Base-by-base conservation (phyloP, 768 basidiomycete genomes). In the Crucibulum laeve region DNA sequence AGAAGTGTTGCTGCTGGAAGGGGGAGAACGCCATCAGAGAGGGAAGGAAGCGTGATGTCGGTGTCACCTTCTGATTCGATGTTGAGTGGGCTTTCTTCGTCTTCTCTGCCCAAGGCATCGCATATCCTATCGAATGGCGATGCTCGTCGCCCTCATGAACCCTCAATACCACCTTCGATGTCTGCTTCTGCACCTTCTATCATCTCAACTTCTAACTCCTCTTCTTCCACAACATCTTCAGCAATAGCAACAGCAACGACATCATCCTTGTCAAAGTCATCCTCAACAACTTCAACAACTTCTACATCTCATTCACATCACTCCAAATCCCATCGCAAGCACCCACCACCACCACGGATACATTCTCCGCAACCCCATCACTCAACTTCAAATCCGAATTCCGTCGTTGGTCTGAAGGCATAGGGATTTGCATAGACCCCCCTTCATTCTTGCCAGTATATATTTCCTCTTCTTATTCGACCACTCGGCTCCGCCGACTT, bases 1-100 rank as follows among this genome's bases (percentile, higher is more conserved):
- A 65, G 76, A 50, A 82, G 73, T 42, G 78, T 80, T n/a, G 74
- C 65, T 10, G 66, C 73, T 14, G 67, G 70, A 34, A 59, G 71
- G 50, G 61, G 66, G 49, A 67, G 68, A 51, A 32, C 40, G 24
- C 40, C 28, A 21, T 25, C 39, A 14, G 11, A 32, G 6, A 17
- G 40, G 30, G n/a, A 30, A 13, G 18, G 18, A 15, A 32, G 39
- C 23, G 39, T 40, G 10, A 13, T 24, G 25, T 42, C 40, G 23
- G 30, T 33, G 40, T 42, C 25, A 21, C 11, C 26, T 10, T 11
- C n/a, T 25, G 11, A 40, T 11, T 25, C 11, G 23, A 40, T 13
- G 17, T 11, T 25, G 8, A 40, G 10, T 25, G 39, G 36, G 19
- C 8, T 10, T 19, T 8, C 36, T 8, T 37, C 11, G 19, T 37